A percentile compares a stretch with the other conserved stretches of the same genome.
Conservation (phyloP, 257 asterid species). For the Rehmannia glutinosa region DNA sequence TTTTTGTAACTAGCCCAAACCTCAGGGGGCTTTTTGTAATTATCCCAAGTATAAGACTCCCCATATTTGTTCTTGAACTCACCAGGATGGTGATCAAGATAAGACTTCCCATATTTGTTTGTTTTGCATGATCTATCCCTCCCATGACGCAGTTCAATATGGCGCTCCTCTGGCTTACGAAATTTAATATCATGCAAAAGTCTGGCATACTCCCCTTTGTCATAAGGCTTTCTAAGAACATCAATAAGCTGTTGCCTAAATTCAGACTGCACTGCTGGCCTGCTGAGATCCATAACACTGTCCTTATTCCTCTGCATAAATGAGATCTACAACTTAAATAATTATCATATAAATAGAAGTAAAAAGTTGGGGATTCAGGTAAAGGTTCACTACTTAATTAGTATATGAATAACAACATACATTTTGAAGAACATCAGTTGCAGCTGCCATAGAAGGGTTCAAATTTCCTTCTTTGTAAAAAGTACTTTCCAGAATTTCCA, state of each 20-base stretch:
- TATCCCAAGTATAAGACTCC: too few species aligned
- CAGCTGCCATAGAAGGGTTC: not conserved
- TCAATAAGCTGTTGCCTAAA: constrained; percentile 28
- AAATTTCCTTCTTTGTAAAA: constrained; percentile 10
- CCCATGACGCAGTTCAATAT: constrained; percentile 36
- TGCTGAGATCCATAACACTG: not conserved
- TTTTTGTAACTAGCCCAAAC: too few species aligned
- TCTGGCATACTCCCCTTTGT: constrained; percentile 27
- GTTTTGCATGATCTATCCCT: constrained; percentile 22
- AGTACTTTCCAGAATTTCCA: constrained; percentile 24
- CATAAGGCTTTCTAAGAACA: constrained; percentile 34
- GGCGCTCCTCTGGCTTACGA: constrained; percentile 20
- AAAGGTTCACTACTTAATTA: not conserved
- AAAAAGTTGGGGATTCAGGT: not conserved
- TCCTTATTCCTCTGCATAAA: constrained; percentile 30
- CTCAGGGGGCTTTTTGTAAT: too few species aligned
- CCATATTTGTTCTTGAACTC: constrained; percentile 18
- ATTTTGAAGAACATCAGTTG: not conserved
- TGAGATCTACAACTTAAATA: not conserved
- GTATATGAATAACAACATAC: not conserved
- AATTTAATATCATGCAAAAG: constrained; percentile 23
- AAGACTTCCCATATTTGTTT: constrained; percentile 34
- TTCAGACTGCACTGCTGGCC: not conserved
- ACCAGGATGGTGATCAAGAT: constrained; percentile 42
- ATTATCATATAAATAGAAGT: not conserved